Evolutionary conservation across 2,329 filamentous ascomycete genomes (phyloP).

Genomic region (Pseudogymnoascus sp.): DNA sequence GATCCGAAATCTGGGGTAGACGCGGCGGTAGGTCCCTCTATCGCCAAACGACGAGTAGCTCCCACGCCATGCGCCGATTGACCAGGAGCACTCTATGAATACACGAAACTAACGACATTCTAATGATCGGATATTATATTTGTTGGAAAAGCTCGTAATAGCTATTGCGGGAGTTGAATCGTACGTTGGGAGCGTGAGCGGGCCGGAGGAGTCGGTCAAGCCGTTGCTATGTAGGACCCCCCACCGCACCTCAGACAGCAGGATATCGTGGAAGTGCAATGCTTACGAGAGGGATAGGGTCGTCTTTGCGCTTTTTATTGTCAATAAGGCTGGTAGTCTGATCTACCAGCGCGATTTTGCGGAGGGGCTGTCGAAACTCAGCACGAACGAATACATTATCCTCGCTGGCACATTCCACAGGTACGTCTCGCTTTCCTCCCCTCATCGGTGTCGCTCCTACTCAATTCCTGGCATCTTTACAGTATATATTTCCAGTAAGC

Average conservation of each 20-base stretch:
- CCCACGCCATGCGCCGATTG: conserved; percentile 8
- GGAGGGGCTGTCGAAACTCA: conserved; percentile 77
- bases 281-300: conserved; percentile 54
- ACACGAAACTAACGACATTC: not conserved
- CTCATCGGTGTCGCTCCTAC: not conserved
- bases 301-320: conserved; percentile 90
- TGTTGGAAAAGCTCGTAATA: conserved; percentile 8
- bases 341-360: conserved; percentile 95
- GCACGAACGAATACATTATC: conserved; percentile 93
- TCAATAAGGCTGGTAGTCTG: conserved; percentile 96
- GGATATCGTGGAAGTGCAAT: not conserved
- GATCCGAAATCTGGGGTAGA: conserved; percentile 8
- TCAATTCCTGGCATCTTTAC: not conserved
- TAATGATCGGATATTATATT: not conserved
- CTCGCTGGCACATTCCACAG: conserved; percentile 96
- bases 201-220: conserved; percentile 4
- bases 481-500: conserved; percentile 1
- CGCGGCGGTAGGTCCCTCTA: conserved; percentile 7
- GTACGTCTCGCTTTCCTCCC: conserved; percentile 41
- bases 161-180: conserved; percentile 11
- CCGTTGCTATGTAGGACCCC: conserved; percentile 2
- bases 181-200: not conserved
- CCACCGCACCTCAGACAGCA: not conserved
- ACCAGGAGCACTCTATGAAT: not conserved
- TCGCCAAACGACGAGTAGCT: conserved; percentile 9